Conservation (phyloP, 1,284 basidiomycete species). For the Meripilus lineatus region DNA sequence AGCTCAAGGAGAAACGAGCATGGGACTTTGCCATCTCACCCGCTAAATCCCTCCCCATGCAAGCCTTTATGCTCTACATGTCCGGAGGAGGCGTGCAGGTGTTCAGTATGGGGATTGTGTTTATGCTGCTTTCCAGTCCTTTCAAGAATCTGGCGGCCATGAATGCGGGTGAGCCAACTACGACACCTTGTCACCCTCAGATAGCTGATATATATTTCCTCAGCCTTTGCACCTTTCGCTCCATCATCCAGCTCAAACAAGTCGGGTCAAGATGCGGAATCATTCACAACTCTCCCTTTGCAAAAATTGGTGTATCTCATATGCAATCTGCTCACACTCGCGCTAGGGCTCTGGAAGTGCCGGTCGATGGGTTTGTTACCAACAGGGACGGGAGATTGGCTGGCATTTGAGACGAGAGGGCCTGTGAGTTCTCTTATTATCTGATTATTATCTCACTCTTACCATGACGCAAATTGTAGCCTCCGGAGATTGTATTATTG, state of each 20-base stretch:
- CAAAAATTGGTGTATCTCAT: constrained; percentile 68
- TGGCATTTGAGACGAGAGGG: constrained; percentile 82
- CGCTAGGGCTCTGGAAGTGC: constrained; percentile 87
- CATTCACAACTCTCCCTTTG: constrained; percentile 47
- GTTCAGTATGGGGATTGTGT: constrained; percentile 90
- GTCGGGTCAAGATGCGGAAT: constrained; percentile 33
- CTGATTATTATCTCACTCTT: not conserved
- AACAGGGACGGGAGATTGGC: constrained; percentile 86
- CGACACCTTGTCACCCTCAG: no score
- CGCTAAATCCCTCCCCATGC: constrained; percentile 89
- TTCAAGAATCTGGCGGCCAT: constrained; percentile 76
- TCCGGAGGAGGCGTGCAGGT: constrained; percentile 90
- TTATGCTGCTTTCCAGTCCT: constrained; percentile 81
- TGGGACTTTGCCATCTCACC: constrained; percentile 86
- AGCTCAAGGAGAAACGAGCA: constrained; percentile 75
- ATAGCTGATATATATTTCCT: no score
- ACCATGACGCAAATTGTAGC: constrained; percentile 1
- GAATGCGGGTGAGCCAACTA: constrained; percentile 73
- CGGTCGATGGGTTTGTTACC: constrained; percentile 86
- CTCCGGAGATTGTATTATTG: constrained; percentile 12
- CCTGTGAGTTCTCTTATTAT: constrained; percentile 41
- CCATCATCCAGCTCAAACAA: constrained; percentile 39
- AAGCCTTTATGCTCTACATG: constrained; percentile 95
- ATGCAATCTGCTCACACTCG: constrained; percentile 71
- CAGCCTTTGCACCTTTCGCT: constrained; percentile 65